Percentiles rank a stretch among this genome's conserved stretches.
These are phyloP conservation scores for Beta vulgaris DNA, from an alignment of 148 eudicot species.

Conservation along the genomic window DNA sequence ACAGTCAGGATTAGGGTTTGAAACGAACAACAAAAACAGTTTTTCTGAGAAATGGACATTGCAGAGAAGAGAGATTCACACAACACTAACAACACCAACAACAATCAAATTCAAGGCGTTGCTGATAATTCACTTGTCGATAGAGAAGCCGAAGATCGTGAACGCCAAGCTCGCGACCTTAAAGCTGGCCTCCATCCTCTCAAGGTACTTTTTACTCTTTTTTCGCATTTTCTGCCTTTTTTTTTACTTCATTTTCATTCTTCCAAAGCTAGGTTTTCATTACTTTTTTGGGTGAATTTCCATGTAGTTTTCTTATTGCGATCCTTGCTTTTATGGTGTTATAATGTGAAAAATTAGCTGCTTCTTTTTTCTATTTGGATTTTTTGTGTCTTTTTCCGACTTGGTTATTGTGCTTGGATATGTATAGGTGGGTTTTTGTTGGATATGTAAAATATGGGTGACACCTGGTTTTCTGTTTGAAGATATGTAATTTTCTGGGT, in stretches of 20 bases:
- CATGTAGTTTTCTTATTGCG: not conserved
- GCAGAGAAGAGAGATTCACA: conserved; percentile 39
- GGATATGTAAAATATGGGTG: not conserved
- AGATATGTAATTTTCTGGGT: not conserved
- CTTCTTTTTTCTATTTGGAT: not conserved
- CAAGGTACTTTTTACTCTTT: conserved; percentile 37
- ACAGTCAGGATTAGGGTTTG: conserved; percentile 17
- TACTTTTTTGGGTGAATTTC: no score
- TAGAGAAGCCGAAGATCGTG: conserved; percentile 56
- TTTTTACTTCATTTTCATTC: not conserved
- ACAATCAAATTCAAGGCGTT: conserved; percentile 13
- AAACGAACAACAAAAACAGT: not conserved
- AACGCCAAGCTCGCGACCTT: conserved; percentile 72
- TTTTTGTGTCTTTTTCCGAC: not conserved
- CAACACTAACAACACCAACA: conserved; percentile 10
- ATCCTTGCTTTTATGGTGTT: not conserved
- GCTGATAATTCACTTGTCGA: conserved; percentile 29
- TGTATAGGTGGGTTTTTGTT: not conserved
- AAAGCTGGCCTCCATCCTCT: conserved; percentile 88
- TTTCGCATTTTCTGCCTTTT: not conserved
- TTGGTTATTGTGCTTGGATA: not conserved
- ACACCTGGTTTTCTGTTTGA: not conserved
- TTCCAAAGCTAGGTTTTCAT: no score
- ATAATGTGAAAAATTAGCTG: no score
- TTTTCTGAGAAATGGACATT: conserved; percentile 34